Conservation (phyloP, 2,329 filamentous ascomycete species). For the Penicillium sp. region DNA sequence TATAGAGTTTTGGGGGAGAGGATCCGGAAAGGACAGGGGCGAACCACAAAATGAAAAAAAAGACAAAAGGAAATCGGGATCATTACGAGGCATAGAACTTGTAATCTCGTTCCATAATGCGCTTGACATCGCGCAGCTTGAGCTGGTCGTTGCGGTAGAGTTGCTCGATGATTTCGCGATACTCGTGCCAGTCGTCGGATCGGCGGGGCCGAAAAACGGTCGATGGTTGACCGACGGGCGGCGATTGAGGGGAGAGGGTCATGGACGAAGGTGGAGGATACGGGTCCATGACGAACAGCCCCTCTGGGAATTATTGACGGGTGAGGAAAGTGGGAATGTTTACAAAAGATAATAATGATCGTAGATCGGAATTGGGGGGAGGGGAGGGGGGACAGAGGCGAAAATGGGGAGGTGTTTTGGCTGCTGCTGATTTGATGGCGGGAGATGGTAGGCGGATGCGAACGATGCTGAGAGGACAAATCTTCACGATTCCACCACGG, state of each 20-base stretch:
- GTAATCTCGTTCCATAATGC: constrained; percentile 43
- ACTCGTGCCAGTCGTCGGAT: constrained; percentile 44
- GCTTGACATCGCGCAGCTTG: constrained; percentile 42
- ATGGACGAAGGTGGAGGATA: constrained; percentile 19
- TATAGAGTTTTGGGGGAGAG: background rate
- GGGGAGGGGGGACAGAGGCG: background rate
- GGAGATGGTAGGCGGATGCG: background rate
- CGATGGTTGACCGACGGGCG: constrained; percentile 22
- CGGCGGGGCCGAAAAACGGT: constrained; percentile 39
- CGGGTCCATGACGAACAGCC: constrained; percentile 22
- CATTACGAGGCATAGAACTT: constrained; percentile 43
- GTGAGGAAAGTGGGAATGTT: background rate
- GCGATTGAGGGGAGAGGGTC: constrained; percentile 22
- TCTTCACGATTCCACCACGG: background rate
- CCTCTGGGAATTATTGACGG: constrained; percentile 1
- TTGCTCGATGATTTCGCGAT: constrained; percentile 40
- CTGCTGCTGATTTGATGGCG: background rate
- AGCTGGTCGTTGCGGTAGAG: constrained; percentile 43
- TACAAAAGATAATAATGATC: background rate
- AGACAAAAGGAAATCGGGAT: constrained; percentile 15
- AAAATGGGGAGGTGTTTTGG: background rate
- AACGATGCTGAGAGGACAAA: background rate
- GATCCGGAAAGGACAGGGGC: background rate
- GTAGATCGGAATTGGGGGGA: background rate
- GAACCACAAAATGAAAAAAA: background rate